Percentiles rank a stretch among this genome's conserved stretches.
Conservation (phyloP, 345 rosid genomes). For the Psidium friedrichsthalianum region DNA sequence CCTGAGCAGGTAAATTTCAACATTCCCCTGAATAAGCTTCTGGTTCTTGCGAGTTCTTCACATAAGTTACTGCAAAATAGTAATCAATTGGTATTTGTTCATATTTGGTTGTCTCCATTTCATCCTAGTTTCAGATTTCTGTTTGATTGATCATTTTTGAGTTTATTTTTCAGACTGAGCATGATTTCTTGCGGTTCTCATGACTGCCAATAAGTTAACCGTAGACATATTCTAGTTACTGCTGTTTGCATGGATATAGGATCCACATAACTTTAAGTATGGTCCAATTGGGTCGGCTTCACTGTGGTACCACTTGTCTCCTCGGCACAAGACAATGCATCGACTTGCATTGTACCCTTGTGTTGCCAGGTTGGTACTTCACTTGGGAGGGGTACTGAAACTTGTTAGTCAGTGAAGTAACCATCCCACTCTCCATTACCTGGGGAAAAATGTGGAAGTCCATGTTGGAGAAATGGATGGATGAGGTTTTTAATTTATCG, state of each 20-base stretch:
- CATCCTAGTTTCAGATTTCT: background rate
- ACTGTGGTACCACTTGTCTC: background rate
- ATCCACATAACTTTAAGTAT: background rate
- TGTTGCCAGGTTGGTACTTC: background rate
- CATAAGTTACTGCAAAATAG: background rate
- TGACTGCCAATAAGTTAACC: background rate
- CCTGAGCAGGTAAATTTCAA: constrained; percentile 70
- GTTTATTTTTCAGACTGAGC: background rate
- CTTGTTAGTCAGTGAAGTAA: background rate
- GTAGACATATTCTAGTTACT: background rate
- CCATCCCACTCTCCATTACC: background rate
- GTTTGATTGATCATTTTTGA: background rate
- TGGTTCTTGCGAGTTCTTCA: background rate
- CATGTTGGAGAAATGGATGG: background rate
- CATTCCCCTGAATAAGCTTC: background rate
- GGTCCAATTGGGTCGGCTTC: background rate
- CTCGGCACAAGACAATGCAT: background rate
- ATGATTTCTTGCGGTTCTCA: background rate
- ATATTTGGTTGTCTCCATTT: background rate
- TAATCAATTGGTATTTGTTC: background rate
- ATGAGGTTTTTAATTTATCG: background rate
- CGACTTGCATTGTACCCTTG: background rate
- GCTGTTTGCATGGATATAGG: background rate
- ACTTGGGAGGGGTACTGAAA: background rate
- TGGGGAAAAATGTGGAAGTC: background rate